Base-by-base conservation (phyloP, 2,329 filamentous ascomycete genomes). In the Tolypocladium ovalisporum region DNA sequence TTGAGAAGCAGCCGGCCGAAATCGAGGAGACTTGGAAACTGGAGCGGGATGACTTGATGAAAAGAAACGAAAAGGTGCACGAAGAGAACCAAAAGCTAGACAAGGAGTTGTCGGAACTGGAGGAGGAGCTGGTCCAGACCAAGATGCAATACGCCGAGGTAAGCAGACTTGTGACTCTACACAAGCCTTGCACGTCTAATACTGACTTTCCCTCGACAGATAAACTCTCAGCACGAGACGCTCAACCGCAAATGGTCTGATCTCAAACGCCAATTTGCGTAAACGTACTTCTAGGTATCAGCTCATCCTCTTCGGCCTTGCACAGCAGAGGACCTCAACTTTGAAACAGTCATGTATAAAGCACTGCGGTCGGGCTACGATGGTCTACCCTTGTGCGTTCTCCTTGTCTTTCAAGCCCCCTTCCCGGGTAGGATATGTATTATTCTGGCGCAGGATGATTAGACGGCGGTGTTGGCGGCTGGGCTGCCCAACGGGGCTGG, bases 101-200 rank as follows among this genome's bases (percentile, higher is more conserved):
- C 73, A 93, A 96, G 68, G 89, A 94, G 67, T 82, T 96, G 81
- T 81, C 84, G 6, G 91, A 97, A 64, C 89, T 97, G 77, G 94
- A 97, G 77, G 89, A 92, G 72, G 86, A 91, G 70, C 77, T 99
- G 63, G 93, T 99, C 61, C 84, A 87, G 69, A 94, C 91, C 1
- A 99, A 99, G 81, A 88, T 99, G 89, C 84, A 85, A 67, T 91
- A 92, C 76, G 94, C 94, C 56, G 90, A 97, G 86, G 93, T 96
- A 80, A 78, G 86, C 77, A 5, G 27, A 15, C 29, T 12, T 32
- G 10, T 35, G 1, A 8, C 29, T n/a, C 19, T 4, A 39, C 36
- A 32, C 27, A 10, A 1, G n/a, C 51, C 34, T 12, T 10, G 9
- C n/a, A 13, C 10, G 5, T n/a, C 35, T 34, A 19, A 24, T 47